These are phyloP conservation scores for Penicillium ochrochloron DNA, from an alignment of 495 filamentous ascomycete species.

Conservation along the genomic window DNA sequence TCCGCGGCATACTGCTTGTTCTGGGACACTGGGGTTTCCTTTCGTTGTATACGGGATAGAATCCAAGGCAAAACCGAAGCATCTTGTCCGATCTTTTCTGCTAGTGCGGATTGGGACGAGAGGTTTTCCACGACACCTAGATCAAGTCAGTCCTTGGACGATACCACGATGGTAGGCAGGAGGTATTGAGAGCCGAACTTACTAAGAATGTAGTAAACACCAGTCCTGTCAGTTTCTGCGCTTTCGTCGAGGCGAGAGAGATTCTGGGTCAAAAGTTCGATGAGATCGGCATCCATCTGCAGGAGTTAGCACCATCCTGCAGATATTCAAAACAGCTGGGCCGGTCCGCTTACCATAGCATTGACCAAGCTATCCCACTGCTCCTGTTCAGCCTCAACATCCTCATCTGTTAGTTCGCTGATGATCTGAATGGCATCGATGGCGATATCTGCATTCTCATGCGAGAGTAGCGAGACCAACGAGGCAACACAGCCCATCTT, in stretches of 20 bases:
- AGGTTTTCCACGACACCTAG: constrained; percentile 81
- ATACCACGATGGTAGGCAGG: neutral
- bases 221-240: constrained; percentile 76
- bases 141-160: constrained; percentile 18
- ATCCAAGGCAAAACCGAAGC: constrained; percentile 75
- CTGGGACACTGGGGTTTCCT: constrained; percentile 68
- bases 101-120: constrained; percentile 67
- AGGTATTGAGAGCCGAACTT: constrained; percentile 15
- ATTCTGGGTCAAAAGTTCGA: constrained; percentile 83
- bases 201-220: constrained; percentile 85
- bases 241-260: constrained; percentile 80
- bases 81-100: constrained; percentile 71
- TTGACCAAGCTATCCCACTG: constrained; percentile 85
- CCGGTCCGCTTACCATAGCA: constrained; percentile 59
- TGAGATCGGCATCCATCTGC: constrained; percentile 72
- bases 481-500: constrained; percentile 76
- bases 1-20: constrained; percentile 98
- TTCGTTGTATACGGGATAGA: constrained; percentile 66
- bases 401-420: constrained; percentile 91
- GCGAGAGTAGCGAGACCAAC: constrained; percentile 80
- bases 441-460: constrained; percentile 97
- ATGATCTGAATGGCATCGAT: constrained; percentile 92
- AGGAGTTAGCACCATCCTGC: constrained; percentile 25
- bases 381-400: constrained; percentile 79
- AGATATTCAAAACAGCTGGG: neutral